Evolutionary conservation across 1,139 yeast genomes (phyloP).

Genomic region (Yamadazyma jaroonii): DNA sequence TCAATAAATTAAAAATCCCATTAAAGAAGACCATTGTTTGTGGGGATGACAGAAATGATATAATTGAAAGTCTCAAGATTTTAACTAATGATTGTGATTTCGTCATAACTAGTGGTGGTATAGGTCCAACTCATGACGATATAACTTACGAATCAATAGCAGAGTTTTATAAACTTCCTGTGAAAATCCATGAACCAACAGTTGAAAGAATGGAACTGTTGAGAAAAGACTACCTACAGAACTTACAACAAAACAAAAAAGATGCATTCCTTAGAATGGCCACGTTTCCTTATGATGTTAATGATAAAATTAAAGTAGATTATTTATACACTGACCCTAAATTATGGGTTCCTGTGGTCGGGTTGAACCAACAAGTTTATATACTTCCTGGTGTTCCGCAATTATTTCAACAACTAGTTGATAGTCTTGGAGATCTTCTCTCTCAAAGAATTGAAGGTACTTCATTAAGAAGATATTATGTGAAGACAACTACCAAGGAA

Average conservation of each 20-base stretch:
- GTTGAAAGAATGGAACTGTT: conserved; percentile 57
- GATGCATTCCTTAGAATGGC: conserved; percentile 77
- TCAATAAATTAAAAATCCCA: conserved; percentile 47
- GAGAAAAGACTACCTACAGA: conserved; percentile 38
- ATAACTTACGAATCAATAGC: conserved; percentile 75
- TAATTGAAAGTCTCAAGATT: conserved; percentile 48
- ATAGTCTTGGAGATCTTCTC: conserved; percentile 24
- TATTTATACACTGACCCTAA: conserved; percentile 52
- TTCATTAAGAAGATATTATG: conserved; percentile 47
- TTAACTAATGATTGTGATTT: conserved; percentile 56
- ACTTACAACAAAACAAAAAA: conserved; percentile 43
- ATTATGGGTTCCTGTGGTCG: conserved; percentile 83
- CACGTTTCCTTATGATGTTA: conserved; percentile 48
- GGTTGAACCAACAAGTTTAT: conserved; percentile 57
- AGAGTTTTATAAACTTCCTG: conserved; percentile 53
- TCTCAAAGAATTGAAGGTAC: conserved; percentile 28
- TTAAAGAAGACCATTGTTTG: conserved; percentile 66
- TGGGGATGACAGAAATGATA: conserved; percentile 72
- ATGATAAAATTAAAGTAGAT: conserved; percentile 44
- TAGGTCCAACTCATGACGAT: conserved; percentile 91
- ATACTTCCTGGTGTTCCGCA: conserved; percentile 84
- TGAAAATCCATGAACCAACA: conserved; percentile 54
- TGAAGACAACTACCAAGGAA: conserved; percentile 60
- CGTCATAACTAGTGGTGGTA: conserved; percentile 77
- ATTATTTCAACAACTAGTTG: conserved; percentile 55